A percentile compares a stretch with the other conserved stretches of the same genome.
Evolutionary conservation across 352 stramenopile species (phyloP).

Genomic region (Saprolegnia parasitica): DNA sequence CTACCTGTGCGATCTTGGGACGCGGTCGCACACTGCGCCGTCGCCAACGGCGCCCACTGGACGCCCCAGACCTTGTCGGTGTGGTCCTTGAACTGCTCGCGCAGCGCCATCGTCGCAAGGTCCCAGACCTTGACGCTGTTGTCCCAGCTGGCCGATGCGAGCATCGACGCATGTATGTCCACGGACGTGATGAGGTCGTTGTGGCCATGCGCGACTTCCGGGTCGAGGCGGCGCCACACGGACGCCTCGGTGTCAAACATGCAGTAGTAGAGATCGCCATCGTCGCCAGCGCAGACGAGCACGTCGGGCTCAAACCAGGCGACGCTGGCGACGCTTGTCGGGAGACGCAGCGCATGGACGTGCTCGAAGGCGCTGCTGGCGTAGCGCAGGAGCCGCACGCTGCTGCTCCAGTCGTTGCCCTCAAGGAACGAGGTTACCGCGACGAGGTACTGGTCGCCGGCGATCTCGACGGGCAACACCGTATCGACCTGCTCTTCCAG

Average conservation of each 20-base stretch:
- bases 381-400: constrained; percentile 50
- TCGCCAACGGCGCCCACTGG: constrained; percentile 41
- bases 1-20: constrained; percentile 53
- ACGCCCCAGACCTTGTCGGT: constrained; percentile 71
- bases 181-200: constrained; percentile 66
- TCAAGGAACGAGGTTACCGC: constrained; percentile 67
- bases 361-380: constrained; percentile 34
- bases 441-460: constrained; percentile 33
- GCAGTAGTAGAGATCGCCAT: constrained; percentile 43
- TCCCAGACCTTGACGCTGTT: constrained; percentile 77
- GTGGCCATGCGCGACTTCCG: constrained; percentile 38
- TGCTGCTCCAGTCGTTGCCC: constrained; percentile 68
- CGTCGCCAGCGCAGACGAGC: constrained; percentile 60
- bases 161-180: constrained; percentile 40
- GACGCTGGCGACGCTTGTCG: constrained; percentile 46
- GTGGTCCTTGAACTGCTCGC: constrained; percentile 40
- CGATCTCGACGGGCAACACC: constrained; percentile 8
- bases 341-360: constrained; percentile 42
- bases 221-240: constrained; percentile 5
- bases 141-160: constrained; percentile 65
- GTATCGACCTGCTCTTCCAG: constrained; percentile 24
- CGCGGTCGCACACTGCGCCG: constrained; percentile 47
- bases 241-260: constrained; percentile 26
- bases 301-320: constrained; percentile 57
- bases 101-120: constrained; percentile 35